These are phyloP conservation scores for Paramecium sonneborni DNA, from an alignment of 73 alveolate species.

Conservation along the genomic window DNA sequence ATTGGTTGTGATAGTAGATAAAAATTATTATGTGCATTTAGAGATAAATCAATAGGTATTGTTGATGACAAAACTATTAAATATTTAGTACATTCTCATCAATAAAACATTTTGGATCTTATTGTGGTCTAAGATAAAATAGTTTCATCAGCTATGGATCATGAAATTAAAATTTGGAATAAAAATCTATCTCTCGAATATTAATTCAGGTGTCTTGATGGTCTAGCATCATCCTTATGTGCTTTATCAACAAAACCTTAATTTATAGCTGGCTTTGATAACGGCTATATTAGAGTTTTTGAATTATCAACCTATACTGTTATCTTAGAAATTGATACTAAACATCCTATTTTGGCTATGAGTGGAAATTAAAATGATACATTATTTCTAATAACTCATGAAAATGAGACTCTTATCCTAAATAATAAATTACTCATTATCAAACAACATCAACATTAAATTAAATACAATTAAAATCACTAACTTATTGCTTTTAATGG, in stretches of 20 bases:
- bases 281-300: conserved; percentile 18
- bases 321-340: conserved; percentile 25
- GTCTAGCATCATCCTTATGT: not conserved
- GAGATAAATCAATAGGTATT: conserved; percentile 17
- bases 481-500: not conserved
- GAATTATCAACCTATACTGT: not conserved
- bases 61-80: not conserved
- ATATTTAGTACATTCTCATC: conserved; percentile 48
- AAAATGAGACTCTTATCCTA: not conserved
- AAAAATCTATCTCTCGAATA: not conserved
- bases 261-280: conserved; percentile 38
- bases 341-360: not conserved
- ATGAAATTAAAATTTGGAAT: conserved; percentile 26
- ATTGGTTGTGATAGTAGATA: conserved; percentile 33
- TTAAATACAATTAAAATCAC: not conserved
- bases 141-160: conserved; percentile 44
- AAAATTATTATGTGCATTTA: conserved; percentile 6
- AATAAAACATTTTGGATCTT: not conserved
- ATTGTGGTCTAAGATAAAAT: not conserved
- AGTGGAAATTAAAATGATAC: not conserved
- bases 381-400: not conserved
- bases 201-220: conserved; percentile 46
- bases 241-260: not conserved
- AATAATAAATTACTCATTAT: not conserved
- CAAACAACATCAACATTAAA: conserved; percentile 24